A percentile compares a stretch with the other conserved stretches of the same genome.
Conservation (phyloP, 257 asterid species). For the Solanum chmielewskii region DNA sequence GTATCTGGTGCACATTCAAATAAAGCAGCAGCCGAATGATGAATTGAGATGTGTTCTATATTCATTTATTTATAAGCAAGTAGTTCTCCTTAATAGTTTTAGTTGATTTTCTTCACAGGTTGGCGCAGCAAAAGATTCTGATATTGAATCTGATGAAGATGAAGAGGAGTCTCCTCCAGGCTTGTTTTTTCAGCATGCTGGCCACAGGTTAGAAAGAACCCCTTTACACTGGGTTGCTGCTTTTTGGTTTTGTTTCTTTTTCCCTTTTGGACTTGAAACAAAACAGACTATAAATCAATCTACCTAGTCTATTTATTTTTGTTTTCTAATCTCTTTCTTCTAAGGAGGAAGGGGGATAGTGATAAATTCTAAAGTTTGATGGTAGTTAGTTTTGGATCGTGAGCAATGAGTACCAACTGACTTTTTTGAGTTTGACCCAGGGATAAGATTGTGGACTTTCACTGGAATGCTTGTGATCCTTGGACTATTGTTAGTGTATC, state of each 20-base stretch:
- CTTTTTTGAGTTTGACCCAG: conserved; percentile 16
- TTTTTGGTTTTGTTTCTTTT: neutral
- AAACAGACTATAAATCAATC: neutral
- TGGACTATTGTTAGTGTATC: conserved; percentile 94
- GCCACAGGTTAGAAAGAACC: conserved; percentile 73
- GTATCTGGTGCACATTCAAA: neutral
- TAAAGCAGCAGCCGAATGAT: neutral
- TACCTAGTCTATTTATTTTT: neutral
- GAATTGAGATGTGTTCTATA: neutral
- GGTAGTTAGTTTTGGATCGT: neutral
- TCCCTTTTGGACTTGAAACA: neutral
- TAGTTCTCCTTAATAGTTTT: neutral
- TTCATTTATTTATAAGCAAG: neutral
- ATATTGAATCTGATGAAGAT: conserved; percentile 24
- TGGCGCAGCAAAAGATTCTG: conserved; percentile 51
- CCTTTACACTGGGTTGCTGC: conserved; percentile 1
- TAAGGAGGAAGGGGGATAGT: neutral
- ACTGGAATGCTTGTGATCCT: conserved; percentile 84
- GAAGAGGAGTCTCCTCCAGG: conserved; percentile 50
- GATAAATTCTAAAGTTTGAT: neutral
- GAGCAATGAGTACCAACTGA: neutral
- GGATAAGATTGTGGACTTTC: conserved; percentile 93
- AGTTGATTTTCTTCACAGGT: conserved; percentile 28
- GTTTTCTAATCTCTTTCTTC: neutral
- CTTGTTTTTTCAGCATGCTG: conserved; percentile 95